Evolutionary conservation across 2,329 filamentous ascomycete genomes (phyloP).

Genomic region (Nemania sp.): DNA sequence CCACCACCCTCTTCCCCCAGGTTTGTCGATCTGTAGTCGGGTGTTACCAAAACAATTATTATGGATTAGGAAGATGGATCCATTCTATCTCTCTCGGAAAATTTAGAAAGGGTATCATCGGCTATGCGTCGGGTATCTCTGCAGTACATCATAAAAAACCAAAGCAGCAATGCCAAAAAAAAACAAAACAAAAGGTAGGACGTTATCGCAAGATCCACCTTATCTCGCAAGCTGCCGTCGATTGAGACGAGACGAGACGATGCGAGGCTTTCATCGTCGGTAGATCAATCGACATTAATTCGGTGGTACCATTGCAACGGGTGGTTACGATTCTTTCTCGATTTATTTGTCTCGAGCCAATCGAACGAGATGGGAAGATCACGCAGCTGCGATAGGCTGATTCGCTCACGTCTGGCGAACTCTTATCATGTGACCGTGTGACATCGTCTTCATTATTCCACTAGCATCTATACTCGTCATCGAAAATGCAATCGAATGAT

Average conservation of each 20-base stretch:
- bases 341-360: constrained; percentile 11
- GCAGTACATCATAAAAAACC: constrained; percentile 29
- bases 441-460: constrained; percentile 4
- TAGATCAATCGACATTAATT: not conserved
- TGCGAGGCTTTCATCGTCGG: constrained; percentile 1
- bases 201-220: not conserved
- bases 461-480: constrained; percentile 19
- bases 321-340: not conserved
- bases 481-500: constrained; percentile 68
- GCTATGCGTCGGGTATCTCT: constrained; percentile 38
- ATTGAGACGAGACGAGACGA: no score
- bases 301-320: not conserved
- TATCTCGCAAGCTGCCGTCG: not conserved
- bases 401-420: constrained; percentile 3
- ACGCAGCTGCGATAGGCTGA: constrained; percentile 8
- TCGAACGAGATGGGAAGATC: constrained; percentile 20
- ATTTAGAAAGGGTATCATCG: constrained; percentile 42
- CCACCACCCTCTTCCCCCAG: not conserved
- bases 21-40: constrained; percentile 14
- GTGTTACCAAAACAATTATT: constrained; percentile 5
- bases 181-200: constrained; percentile 20
- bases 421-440: constrained; percentile 10
- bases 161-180: constrained; percentile 20
- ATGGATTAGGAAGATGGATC: constrained; percentile 28
- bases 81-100: constrained; percentile 35